Base-by-base conservation (phyloP, 148 eudicot genomes). In the Fagopyrum homotropicum region DNA sequence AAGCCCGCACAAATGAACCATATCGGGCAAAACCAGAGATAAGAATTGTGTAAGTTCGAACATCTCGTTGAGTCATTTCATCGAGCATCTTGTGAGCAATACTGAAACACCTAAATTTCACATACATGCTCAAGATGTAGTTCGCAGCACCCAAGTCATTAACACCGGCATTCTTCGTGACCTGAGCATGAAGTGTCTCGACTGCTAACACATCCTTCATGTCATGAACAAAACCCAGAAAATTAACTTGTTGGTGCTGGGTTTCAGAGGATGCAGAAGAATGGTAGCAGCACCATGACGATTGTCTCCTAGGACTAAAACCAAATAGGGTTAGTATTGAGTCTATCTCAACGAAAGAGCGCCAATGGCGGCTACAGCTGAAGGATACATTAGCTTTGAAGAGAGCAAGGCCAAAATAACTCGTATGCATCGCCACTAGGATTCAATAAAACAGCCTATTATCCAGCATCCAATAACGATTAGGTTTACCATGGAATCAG, bases 21-120 rank as follows among this genome's bases (percentile, higher is more conserved):
- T 45, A 60, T 44, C 82, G 80, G 52, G 89, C 80, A 47, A 85
- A 86, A 52, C 94, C 92, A 16, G 97, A 85, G 50, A 93, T 82
- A 72, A 87, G 75, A 75, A 88, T 81, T 4, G 97, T 93, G 93
- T 96, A 93, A 16, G 87, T 75, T 35, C 86, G 83, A 72, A 93
- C 97, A 85, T 93, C 90, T 84, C 85, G 86, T 0, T 78, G 76
- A 75, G 80, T 56, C 82, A 91, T 83, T 91, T 93, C 93, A 76
- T 87, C 97, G 68, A 93, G 89, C 97, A 91, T 30, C 48, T 82
- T 82, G 75, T 72, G 81, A 43, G 97, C 98, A 80, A 61, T 10
- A 4, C 75, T 56, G 45, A 82, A 81, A 79, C 81, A 72, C 71
- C 72, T 75, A 52, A 77, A 81, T 75, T 83, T 89, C 2, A 77